phyloP scores from a whole-genome alignment of 371 early-diverging fungal genomes.

The Blastocladiella emersonii region DNA sequence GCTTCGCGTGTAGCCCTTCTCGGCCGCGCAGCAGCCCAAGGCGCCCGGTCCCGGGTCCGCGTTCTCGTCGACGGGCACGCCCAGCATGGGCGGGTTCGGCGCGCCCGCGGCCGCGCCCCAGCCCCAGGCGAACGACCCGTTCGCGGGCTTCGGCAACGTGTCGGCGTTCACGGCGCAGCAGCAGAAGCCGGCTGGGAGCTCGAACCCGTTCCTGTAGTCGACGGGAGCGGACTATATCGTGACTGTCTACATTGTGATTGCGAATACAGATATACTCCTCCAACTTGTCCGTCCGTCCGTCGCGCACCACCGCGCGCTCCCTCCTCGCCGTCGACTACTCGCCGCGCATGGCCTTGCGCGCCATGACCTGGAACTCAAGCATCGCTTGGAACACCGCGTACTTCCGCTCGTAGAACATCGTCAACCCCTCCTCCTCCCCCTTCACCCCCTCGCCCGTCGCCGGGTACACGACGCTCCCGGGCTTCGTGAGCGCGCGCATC shows the following conservation, averaged over 20 bases:
- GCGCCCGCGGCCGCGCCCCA: background rate
- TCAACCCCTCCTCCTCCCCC: conserved; percentile 17
- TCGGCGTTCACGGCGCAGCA: background rate
- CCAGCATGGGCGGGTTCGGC: too few relatives aligned
- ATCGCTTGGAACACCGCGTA: conserved; percentile 41
- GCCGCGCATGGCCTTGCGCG: conserved; percentile 42
- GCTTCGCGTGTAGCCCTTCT: background rate
- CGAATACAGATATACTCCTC: too few relatives aligned
- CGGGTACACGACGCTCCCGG: conserved; percentile 38
- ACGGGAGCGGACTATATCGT: too few relatives aligned
- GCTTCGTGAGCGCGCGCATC: conserved; percentile 39
- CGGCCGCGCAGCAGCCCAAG: background rate
- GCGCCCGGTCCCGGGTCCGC: background rate
- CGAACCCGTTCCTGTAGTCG: too few relatives aligned
- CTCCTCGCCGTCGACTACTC: too few relatives aligned
- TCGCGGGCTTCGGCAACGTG: background rate
- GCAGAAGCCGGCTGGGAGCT: too few relatives aligned
- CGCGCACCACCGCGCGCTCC: too few relatives aligned
- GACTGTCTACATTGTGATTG: too few relatives aligned
- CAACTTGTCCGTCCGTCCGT: too few relatives aligned
- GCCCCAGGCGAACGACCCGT: background rate
- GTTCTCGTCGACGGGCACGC: background rate
- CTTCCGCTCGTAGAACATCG: conserved; percentile 31
- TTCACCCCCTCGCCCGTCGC: conserved; percentile 16
- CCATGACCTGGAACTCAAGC: conserved; percentile 40